Conservation (phyloP, 129 eudicot genomes). For the Flaveria trinervia region DNA sequence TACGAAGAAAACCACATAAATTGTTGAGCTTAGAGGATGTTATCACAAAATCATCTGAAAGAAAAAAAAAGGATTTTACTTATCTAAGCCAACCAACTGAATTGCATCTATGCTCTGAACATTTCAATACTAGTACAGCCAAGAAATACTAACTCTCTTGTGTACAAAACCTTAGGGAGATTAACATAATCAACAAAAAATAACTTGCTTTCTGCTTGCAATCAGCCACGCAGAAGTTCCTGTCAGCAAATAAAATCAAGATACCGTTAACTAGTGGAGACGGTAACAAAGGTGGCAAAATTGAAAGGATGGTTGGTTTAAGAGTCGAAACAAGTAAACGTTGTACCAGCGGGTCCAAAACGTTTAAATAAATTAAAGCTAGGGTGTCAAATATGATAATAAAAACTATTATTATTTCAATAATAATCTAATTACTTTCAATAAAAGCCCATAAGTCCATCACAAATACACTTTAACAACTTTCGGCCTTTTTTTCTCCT, state of each 20-base stretch:
- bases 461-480: neutral
- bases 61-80: neutral
- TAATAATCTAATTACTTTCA: neutral
- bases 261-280: neutral
- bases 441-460: neutral
- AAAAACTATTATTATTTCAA: neutral
- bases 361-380: neutral
- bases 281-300: neutral
- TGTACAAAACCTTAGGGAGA: neutral
- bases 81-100: neutral
- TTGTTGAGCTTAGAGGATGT: no score
- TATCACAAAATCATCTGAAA: neutral
- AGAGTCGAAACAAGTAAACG: neutral
- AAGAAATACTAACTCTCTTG: neutral
- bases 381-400: neutral
- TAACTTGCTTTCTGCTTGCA: neutral
- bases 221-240: neutral
- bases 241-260: neutral
- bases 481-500: neutral
- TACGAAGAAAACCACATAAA: neutral
- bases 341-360: neutral
- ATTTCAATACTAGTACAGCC: conserved; percentile 8
- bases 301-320: neutral
- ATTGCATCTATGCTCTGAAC: conserved; percentile 15
- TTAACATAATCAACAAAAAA: neutral